These are phyloP conservation scores for Lactarius trivialis DNA, from an alignment of 768 basidiomycete genomes.

Conservation along the genomic window DNA sequence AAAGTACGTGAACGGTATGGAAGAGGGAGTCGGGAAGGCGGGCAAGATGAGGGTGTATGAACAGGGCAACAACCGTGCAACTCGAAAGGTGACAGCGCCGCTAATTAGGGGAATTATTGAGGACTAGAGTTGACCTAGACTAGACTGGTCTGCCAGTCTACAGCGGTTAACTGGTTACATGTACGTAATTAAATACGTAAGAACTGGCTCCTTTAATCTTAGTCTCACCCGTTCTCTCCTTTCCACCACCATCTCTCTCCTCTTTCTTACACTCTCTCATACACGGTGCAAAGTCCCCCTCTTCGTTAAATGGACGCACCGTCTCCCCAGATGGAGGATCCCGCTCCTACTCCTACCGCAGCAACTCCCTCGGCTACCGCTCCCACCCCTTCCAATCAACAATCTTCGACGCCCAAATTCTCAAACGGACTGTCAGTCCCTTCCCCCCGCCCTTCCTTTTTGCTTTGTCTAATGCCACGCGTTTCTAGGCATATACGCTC, in stretches of 20 bases:
- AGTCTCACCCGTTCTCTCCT: background rate
- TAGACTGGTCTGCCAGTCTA: background rate
- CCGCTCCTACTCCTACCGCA: background rate
- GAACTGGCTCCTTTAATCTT: conserved; percentile 8
- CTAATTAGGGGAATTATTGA: conserved; percentile 10
- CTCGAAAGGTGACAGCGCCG: conserved; percentile 20
- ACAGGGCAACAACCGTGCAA: conserved; percentile 17
- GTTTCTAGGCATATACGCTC: conserved; percentile 57
- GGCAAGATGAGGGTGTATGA: conserved; percentile 10
- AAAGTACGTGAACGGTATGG: conserved; percentile 24
- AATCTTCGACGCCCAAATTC: conserved; percentile 25
- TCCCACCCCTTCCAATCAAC: conserved; percentile 1
- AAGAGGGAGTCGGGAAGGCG: conserved; percentile 28
- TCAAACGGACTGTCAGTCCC: conserved; percentile 30
- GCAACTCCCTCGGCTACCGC: background rate
- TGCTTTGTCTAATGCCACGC: conserved; percentile 1
- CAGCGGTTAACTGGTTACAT: background rate
- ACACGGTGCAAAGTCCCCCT: background rate
- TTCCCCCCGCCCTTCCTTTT: background rate
- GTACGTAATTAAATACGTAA: conserved; percentile 17
- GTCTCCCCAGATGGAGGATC: conserved; percentile 2
- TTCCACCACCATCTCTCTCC: background rate
- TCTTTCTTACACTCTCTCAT: background rate
- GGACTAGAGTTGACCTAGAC: background rate
- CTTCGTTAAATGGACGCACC: conserved; percentile 10